Conservation (phyloP, 2,329 filamentous ascomycete genomes). For the Ceratocystis ficicola region DNA sequence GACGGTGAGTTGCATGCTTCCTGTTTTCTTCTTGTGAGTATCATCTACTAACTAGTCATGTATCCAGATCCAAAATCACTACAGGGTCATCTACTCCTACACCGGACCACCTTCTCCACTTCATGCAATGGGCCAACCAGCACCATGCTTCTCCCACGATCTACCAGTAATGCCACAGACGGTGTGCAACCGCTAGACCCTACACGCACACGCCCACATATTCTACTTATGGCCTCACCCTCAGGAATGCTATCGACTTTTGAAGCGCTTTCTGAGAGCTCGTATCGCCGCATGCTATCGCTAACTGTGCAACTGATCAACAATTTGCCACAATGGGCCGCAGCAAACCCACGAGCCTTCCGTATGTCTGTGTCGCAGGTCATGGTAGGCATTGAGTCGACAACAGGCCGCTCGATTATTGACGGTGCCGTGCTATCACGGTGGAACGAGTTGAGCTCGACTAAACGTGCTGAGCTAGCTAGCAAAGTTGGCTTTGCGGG, state of each 20-base stretch:
- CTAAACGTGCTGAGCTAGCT: constrained; percentile 59
- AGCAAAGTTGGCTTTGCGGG: constrained; percentile 56
- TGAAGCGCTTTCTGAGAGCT: constrained; percentile 62
- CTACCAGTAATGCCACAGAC: constrained; percentile 24
- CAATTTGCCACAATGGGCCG: constrained; percentile 62
- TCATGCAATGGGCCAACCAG: constrained; percentile 64
- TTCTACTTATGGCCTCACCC: constrained; percentile 57
- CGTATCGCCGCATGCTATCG: constrained; percentile 72
- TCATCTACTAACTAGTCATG: constrained; percentile 15
- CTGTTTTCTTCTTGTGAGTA: neutral
- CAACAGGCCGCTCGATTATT: constrained; percentile 54
- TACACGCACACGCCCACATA: constrained; percentile 31
- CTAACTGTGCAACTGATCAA: constrained; percentile 69
- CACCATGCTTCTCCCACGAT: constrained; percentile 63
- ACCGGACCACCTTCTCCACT: constrained; percentile 76
- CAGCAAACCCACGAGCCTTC: constrained; percentile 73
- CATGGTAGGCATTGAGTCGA: constrained; percentile 44
- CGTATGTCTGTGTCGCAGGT: constrained; percentile 43
- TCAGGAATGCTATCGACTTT: constrained; percentile 68
- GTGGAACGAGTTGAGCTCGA: constrained; percentile 64
- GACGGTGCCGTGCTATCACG: constrained; percentile 65
- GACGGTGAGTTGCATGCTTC: constrained; percentile 52
- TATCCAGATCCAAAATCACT: constrained; percentile 75
- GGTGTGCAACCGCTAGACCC: constrained; percentile 18
- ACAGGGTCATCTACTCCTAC: constrained; percentile 74